phyloP scores from a whole-genome alignment of 225 moss, liverwort and hornwort genomes.

The Sphagnum tenellum region DNA sequence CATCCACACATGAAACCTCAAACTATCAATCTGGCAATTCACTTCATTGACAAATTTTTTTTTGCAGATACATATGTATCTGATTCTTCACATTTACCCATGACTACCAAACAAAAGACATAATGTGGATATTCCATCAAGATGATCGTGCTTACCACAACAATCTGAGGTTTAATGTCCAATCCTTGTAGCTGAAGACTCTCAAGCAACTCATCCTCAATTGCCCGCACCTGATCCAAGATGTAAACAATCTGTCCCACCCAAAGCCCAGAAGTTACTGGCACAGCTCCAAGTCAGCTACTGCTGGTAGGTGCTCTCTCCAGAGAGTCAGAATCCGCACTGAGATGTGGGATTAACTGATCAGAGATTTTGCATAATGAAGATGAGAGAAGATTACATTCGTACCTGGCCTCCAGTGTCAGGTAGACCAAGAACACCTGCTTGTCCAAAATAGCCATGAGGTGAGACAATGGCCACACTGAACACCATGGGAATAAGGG shows the following conservation, averaged over 20 bases:
- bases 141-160: slow-evolving; percentile 40
- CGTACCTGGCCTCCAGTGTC: slow-evolving; percentile 94
- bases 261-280: neutral
- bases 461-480: slow-evolving; percentile 77
- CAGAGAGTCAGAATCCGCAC: too few species aligned
- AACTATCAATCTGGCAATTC: too few species aligned
- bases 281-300: neutral
- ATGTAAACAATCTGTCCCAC: slow-evolving; percentile 75
- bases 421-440: slow-evolving; percentile 79
- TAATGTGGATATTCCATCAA: too few species aligned
- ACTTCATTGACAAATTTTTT: too few species aligned
- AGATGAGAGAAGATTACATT: neutral
- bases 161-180: slow-evolving; percentile 54
- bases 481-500: slow-evolving; percentile 80
- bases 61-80: too few species aligned
- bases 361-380: neutral
- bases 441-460: slow-evolving; percentile 94
- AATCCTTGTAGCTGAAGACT: slow-evolving; percentile 69
- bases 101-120: too few species aligned
- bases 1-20: neutral
- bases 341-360: too few species aligned
- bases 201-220: slow-evolving; percentile 78
- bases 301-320: neutral
- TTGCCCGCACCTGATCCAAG: slow-evolving; percentile 89
- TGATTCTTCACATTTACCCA: too few species aligned